Evolutionary conservation across 208 protist genomes (phyloP), one percentile per base, ranked within the genome.

Genomic region (Leishmania braziliensis): DNA sequence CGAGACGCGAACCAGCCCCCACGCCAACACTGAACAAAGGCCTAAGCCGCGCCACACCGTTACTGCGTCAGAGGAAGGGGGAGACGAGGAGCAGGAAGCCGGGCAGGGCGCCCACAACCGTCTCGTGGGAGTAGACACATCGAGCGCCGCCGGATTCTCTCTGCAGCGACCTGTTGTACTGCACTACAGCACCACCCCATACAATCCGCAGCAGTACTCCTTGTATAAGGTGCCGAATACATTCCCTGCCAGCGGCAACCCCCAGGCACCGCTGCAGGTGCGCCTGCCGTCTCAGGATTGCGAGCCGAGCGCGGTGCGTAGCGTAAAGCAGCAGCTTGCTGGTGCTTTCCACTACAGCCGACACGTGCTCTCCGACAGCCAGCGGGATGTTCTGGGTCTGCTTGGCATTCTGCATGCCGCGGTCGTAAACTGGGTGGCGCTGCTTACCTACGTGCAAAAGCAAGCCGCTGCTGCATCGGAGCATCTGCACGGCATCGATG

Each of bases 171-270:
- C 82, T 9, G 81, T 95, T 36, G 81, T 82, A 48, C 72, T 97
- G 12, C 84, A 95, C 79, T 97, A 97, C 84, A 95, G 91, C 79
- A 86, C 75, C 29, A 77, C 76, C 10, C 93, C 92, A 10, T 96
- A 89, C 80, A 90, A 85, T 46, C 65, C 84, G 1, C 80, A 82
- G 78, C 89, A 88, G 63, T 86, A 82, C 77, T 39, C 29, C 20
- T 75, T 82, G 16, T 80, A 79, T 33, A 63, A 80, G 65, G 84
- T 84, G 46, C 75, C 80, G 18, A 73, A 84, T 29, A 29, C 78
- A 33, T 80, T 84, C 39, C 78, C 80, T 9, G 43, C 63, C 0
- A 76, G 80, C 70, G 75, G 75, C 23, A 58, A 76, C 46, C 71
- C 76, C 10, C 70, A 54, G 33, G 69, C 80, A 63, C 79, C 80